phyloP scores from a whole-genome alignment of 257 asterid genomes.

The Fraxinus americana region DNA sequence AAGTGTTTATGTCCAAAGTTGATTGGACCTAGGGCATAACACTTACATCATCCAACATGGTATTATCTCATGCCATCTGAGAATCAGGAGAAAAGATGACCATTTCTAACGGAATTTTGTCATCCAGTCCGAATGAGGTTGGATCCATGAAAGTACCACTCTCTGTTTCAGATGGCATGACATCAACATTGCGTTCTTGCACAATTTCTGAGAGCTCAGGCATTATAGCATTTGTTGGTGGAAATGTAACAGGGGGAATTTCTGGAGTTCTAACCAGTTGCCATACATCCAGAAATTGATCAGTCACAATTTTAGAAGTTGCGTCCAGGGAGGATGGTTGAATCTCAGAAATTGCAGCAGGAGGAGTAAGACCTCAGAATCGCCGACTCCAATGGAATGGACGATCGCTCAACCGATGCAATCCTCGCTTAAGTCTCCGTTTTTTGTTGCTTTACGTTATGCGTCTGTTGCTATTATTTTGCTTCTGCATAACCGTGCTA shows the following conservation, averaged over 20 bases:
- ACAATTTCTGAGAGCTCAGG: slow-evolving; percentile 55
- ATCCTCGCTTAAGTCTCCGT: slow-evolving; percentile 78
- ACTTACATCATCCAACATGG: no score
- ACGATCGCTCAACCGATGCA: slow-evolving; percentile 39
- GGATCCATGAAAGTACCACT: slow-evolving; percentile 43
- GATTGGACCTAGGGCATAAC: no score
- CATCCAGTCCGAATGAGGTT: slow-evolving; percentile 35
- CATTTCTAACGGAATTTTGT: no score
- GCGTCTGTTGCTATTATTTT: slow-evolving; percentile 60
- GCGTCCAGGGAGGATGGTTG: slow-evolving; percentile 39
- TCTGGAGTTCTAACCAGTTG: slow-evolving; percentile 41
- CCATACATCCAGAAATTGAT: slow-evolving; percentile 28
- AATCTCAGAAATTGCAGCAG: slow-evolving; percentile 40
- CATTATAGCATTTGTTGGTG: slow-evolving; percentile 44
- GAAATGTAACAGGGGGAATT: slow-evolving; percentile 36
- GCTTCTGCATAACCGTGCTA: slow-evolving; percentile 88
- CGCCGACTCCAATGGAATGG: slow-evolving; percentile 34
- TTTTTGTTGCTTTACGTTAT: slow-evolving; percentile 78
- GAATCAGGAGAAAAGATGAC: no score
- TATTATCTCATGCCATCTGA: no score
- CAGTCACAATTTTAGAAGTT: slow-evolving; percentile 32
- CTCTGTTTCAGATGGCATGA: slow-evolving; percentile 40
- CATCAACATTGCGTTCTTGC: slow-evolving; percentile 42
- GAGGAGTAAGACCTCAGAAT: slow-evolving; percentile 23
- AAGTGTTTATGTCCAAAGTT: no score